Percentiles rank a stretch among this genome's conserved stretches.
phyloP scores from a whole-genome alignment of 2,329 filamentous ascomycete species.

The Cercospora berteroae region DNA sequence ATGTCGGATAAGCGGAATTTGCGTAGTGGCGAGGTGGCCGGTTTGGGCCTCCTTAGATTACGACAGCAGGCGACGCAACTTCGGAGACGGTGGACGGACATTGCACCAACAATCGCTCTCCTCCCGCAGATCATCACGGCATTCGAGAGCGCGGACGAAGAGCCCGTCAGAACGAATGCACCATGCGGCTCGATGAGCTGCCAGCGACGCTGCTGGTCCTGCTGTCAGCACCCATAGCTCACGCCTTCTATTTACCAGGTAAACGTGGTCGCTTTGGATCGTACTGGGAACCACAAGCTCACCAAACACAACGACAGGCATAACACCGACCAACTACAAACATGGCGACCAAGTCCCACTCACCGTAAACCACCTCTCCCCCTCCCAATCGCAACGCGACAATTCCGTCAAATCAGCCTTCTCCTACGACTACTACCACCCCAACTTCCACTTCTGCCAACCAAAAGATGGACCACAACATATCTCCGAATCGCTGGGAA shows the following conservation, averaged over 20 bases:
- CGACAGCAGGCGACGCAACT: slow-evolving; percentile 3
- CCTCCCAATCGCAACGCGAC: slow-evolving; percentile 73
- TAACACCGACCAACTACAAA: slow-evolving; percentile 90
- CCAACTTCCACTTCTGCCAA: slow-evolving; percentile 81
- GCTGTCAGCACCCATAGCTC: slow-evolving; percentile 30
- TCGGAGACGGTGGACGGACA: neutral
- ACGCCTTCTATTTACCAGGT: slow-evolving; percentile 84
- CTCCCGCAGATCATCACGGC: neutral
- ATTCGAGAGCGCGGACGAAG: neutral
- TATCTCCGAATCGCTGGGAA: slow-evolving; percentile 85
- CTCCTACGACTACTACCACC: slow-evolving; percentile 94
- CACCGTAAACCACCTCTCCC: slow-evolving; percentile 89
- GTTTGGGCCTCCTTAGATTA: no score
- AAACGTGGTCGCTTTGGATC: neutral
- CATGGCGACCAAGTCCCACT: slow-evolving; percentile 76
- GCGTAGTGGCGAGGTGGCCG: no score
- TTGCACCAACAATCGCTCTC: slow-evolving; percentile 1
- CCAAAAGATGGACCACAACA: slow-evolving; percentile 73
- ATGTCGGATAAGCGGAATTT: no score
- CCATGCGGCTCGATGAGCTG: slow-evolving; percentile 27
- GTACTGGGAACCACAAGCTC: neutral
- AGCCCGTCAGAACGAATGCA: slow-evolving; percentile 7
- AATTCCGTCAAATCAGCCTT: slow-evolving; percentile 86
- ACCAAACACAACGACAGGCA: slow-evolving; percentile 38
- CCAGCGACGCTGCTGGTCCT: slow-evolving; percentile 27